Conservation (phyloP, 305 asterid species). For the Plantago lanceolata region DNA sequence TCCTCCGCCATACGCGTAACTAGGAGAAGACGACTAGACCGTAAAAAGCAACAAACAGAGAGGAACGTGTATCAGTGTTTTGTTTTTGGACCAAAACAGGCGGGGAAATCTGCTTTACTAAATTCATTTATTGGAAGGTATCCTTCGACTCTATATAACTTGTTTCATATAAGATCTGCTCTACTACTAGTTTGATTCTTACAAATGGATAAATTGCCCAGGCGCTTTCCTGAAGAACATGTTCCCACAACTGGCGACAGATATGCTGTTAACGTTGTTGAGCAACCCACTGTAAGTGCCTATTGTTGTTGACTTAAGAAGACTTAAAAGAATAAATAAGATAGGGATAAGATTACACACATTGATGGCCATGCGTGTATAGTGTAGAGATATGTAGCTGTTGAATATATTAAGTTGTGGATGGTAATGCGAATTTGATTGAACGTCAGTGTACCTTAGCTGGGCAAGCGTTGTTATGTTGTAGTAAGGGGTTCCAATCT, state of each 20-base stretch:
- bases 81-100: constrained; percentile 88
- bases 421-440: no score
- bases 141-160: constrained; percentile 15
- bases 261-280: constrained; percentile 71
- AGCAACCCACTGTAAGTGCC: constrained; percentile 59
- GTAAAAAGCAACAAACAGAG: constrained; percentile 83
- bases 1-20: constrained; percentile 77
- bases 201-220: constrained; percentile 29
- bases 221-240: constrained; percentile 77
- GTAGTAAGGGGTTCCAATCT: no score
- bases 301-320: constrained; percentile 18
- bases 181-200: constrained; percentile 22
- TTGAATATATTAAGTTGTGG: no score
- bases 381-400: background rate
- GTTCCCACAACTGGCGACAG: constrained; percentile 48
- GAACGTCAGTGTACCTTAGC: no score
- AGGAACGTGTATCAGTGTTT: constrained; percentile 83
- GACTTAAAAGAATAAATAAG: background rate
- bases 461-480: no score
- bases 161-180: constrained; percentile 13
- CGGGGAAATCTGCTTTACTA: constrained; percentile 83
- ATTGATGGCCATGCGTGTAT: background rate
- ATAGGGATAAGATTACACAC: background rate
- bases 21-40: constrained; percentile 84
- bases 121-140: constrained; percentile 82